phyloP scores from a whole-genome alignment of 2,329 filamentous ascomycete genomes.

The Phyllachora maydis region DNA sequence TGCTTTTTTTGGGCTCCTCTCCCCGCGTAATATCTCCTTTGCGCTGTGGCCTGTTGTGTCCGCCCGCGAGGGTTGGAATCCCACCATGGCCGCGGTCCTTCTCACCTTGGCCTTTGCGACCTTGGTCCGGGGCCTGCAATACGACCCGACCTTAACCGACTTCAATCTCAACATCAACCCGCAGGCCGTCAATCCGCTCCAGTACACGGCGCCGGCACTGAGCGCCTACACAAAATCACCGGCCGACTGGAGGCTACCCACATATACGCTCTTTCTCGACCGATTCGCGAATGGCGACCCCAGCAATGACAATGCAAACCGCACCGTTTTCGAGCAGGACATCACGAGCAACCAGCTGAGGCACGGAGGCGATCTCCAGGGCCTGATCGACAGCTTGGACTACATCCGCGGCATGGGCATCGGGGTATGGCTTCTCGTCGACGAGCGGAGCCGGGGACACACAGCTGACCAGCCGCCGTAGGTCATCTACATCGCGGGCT shows the following conservation, averaged over 20 bases:
- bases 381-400: constrained; percentile 37
- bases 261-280: constrained; percentile 43
- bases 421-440: constrained; percentile 18
- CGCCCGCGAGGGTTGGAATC: no score
- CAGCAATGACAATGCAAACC: constrained; percentile 40
- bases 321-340: constrained; percentile 40
- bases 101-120: constrained; percentile 3
- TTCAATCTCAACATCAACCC: constrained; percentile 41
- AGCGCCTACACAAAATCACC: constrained; percentile 31
- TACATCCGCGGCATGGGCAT: constrained; percentile 46
- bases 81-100: constrained; percentile 5
- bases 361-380: constrained; percentile 36
- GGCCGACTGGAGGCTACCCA: constrained; percentile 39
- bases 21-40: no score
- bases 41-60: no score
- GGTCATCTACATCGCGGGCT: constrained; percentile 39
- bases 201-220: constrained; percentile 33
- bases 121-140: constrained; percentile 7
- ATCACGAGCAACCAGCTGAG: constrained; percentile 36
- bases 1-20: no score
- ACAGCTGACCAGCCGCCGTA: constrained; percentile 6
- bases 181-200: constrained; percentile 25
- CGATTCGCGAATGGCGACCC: constrained; percentile 45
- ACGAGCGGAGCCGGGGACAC: background rate
- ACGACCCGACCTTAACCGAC: constrained; percentile 11